Conservation (phyloP, 345 rosid genomes). For the Geranium rotundifolium region DNA sequence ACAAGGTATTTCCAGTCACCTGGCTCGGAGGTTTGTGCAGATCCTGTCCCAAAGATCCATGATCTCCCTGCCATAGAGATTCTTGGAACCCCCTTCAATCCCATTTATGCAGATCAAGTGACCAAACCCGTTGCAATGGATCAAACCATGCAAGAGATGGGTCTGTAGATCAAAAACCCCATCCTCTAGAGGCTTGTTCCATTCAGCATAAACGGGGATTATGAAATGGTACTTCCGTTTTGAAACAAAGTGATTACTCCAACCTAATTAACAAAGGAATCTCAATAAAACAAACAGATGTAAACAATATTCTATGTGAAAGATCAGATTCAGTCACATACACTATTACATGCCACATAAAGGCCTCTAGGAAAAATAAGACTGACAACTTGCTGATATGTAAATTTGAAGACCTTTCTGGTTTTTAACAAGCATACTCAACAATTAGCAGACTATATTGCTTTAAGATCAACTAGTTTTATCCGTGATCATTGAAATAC, state of each 20-base stretch:
- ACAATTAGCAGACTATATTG: no score
- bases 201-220: conserved; percentile 45
- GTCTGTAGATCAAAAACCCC: conserved; percentile 37
- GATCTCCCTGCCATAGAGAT: conserved; percentile 61
- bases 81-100: conserved; percentile 59
- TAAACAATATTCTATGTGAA: no score
- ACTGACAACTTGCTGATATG: no score
- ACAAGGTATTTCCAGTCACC: conserved; percentile 23
- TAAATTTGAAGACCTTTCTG: no score
- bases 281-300: no score
- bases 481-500: no score
- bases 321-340: no score
- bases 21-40: conserved; percentile 38
- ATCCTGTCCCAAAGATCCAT: conserved; percentile 85
- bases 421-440: no score
- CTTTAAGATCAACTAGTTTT: no score
- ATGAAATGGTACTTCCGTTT: conserved; percentile 63
- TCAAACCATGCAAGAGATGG: conserved; percentile 77
- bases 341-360: no score
- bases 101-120: conserved; percentile 78
- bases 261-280: conserved; percentile 29
- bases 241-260: conserved; percentile 65
- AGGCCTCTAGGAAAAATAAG: no score
- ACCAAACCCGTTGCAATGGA: conserved; percentile 77
- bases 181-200: conserved; percentile 50